A percentile compares a stretch with the other conserved stretches of the same genome.
phyloP scores from a whole-genome alignment of 2,329 filamentous ascomycete genomes.

The Fusarium buxicola region DNA sequence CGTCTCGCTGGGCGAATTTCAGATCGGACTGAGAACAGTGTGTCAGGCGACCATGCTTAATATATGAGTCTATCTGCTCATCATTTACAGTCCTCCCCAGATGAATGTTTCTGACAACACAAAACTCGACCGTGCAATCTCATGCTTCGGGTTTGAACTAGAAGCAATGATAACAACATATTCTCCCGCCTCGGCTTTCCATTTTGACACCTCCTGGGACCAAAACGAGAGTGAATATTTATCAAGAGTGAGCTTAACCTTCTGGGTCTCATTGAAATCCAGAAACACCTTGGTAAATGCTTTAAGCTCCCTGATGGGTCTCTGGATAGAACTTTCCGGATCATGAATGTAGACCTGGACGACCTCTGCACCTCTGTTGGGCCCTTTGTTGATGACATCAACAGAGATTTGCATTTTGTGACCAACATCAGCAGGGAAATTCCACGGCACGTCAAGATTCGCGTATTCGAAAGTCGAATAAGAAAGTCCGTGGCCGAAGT shows the following conservation, averaged over 20 bases:
- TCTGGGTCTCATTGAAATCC: slow-evolving; percentile 2
- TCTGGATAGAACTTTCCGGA: slow-evolving; percentile 19
- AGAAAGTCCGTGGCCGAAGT: slow-evolving; percentile 77
- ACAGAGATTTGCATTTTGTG: slow-evolving; percentile 28
- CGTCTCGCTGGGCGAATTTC: too few relatives aligned
- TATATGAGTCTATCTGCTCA: too few relatives aligned
- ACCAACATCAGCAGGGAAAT: slow-evolving; percentile 1
- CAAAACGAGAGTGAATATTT: slow-evolving; percentile 38
- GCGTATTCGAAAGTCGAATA: slow-evolving; percentile 74
- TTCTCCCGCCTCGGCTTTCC: slow-evolving; percentile 36
- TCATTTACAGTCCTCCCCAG: slow-evolving; percentile 26
- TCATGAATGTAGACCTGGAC: slow-evolving; percentile 36
- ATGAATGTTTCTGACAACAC: slow-evolving; percentile 12
- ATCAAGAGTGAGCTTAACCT: slow-evolving; percentile 11
- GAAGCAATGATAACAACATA: slow-evolving; percentile 35
- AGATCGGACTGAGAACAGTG: too few relatives aligned
- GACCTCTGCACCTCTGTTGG: slow-evolving; percentile 24
- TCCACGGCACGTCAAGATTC: slow-evolving; percentile 1
- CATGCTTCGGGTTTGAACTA: slow-evolving; percentile 33
- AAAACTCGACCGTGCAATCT: slow-evolving; percentile 21
- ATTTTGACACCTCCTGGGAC: slow-evolving; percentile 29
- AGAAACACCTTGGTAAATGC: slow-evolving; percentile 22
- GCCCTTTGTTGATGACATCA: slow-evolving; percentile 26
- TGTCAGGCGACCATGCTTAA: too few relatives aligned
- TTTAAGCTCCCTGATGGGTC: slow-evolving; percentile 29